Evolutionary conservation across 2,329 filamentous ascomycete genomes (phyloP).

Genomic region (Neonectria coccinea): DNA sequence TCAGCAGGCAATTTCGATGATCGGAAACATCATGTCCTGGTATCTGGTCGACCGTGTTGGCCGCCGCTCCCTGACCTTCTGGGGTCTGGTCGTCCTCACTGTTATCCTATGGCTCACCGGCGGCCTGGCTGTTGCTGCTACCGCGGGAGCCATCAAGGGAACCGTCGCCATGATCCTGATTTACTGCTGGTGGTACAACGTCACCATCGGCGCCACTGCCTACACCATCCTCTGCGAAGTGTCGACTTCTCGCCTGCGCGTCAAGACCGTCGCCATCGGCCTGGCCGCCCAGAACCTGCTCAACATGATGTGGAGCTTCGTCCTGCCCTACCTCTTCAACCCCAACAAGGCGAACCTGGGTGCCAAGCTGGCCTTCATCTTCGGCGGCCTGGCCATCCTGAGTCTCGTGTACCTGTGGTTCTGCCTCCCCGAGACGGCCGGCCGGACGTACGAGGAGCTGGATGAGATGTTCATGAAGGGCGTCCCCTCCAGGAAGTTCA

Average conservation of each 20-base stretch:
- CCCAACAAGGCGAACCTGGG: conserved; percentile 33
- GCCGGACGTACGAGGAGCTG: conserved; percentile 35
- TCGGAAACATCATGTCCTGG: conserved; percentile 56
- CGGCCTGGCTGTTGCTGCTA: conserved; percentile 47
- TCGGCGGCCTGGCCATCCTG: conserved; percentile 29
- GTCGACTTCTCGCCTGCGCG: conserved; percentile 52
- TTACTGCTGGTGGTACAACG: conserved; percentile 54
- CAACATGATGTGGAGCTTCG: conserved; percentile 34
- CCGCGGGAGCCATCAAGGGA: conserved; percentile 38
- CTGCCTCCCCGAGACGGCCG: conserved; percentile 34
- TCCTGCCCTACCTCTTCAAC: conserved; percentile 34
- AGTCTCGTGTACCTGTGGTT: conserved; percentile 31
- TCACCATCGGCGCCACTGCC: conserved; percentile 55
- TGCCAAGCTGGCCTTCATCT: conserved; percentile 34
- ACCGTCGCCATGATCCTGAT: conserved; percentile 52
- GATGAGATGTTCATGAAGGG: conserved; percentile 34
- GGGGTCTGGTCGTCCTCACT: conserved; percentile 49
- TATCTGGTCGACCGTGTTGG: conserved; percentile 53
- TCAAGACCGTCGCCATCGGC: conserved; percentile 51
- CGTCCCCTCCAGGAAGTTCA: conserved; percentile 27
- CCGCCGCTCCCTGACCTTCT: conserved; percentile 52
- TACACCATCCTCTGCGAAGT: conserved; percentile 54
- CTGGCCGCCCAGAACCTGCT: conserved; percentile 27
- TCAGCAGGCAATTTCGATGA: conserved; percentile 53
- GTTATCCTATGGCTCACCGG: conserved; percentile 53